Conservation (phyloP, 305 asterid species). For the Caryopteris hybrid region DNA sequence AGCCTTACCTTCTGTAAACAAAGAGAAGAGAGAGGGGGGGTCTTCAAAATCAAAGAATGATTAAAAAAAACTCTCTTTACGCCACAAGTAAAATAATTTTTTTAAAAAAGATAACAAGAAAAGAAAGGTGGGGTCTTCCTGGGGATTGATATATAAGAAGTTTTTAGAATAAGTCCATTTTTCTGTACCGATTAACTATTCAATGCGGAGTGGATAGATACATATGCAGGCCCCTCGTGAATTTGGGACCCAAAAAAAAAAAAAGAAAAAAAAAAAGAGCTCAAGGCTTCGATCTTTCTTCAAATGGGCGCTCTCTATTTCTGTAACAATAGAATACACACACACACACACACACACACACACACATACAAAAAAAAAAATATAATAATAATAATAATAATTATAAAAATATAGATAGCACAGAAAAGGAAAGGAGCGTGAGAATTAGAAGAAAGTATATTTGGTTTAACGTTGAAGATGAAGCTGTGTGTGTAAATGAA, state of each 20-base stretch:
- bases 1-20: neutral
- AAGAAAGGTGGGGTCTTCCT: neutral
- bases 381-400: too few relatives aligned
- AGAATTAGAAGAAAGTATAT: too few relatives aligned
- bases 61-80: neutral
- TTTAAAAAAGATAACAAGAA: neutral
- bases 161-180: slow-evolving; percentile 13
- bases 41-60: neutral
- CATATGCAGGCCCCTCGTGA: neutral
- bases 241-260: too few relatives aligned
- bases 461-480: too few relatives aligned
- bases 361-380: too few relatives aligned
- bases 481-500: neutral
- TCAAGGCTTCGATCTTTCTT: slow-evolving; percentile 23
- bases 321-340: neutral
- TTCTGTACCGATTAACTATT: neutral
- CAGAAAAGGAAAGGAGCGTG: neutral
- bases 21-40: neutral
- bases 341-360: neutral
- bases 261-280: too few relatives aligned
- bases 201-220: neutral
- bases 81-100: too few relatives aligned
- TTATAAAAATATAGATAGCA: neutral
- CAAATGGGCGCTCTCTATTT: too few relatives aligned
- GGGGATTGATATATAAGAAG: neutral